Percentiles rank a stretch among this genome's conserved stretches.
phyloP scores from a whole-genome alignment of 1,284 basidiomycete species.

The Ganoderma lucidum region DNA sequence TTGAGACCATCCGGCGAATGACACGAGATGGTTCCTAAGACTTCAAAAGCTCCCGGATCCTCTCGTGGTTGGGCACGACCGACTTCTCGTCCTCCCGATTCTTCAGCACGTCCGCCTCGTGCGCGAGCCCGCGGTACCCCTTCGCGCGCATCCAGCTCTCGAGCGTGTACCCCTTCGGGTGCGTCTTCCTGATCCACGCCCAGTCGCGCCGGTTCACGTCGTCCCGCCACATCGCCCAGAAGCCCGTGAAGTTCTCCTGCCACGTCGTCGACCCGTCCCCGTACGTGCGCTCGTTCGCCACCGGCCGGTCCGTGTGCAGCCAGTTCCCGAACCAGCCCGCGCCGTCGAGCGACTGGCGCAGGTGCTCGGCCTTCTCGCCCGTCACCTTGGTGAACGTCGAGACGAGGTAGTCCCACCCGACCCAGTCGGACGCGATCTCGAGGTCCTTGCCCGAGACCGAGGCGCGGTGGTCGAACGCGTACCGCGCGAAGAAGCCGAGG shows the following conservation, averaged over 20 bases:
- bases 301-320: constrained; percentile 37
- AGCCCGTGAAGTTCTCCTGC: constrained; percentile 49
- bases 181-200: constrained; percentile 47
- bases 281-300: constrained; percentile 17
- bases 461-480: constrained; percentile 52
- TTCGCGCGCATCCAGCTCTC: constrained; percentile 41
- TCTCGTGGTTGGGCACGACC: constrained; percentile 8
- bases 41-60: constrained; percentile 1
- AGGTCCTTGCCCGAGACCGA: constrained; percentile 51
- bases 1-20: background rate
- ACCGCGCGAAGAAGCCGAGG: constrained; percentile 46
- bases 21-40: background rate
- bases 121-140: constrained; percentile 22
- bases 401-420: constrained; percentile 52
- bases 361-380: constrained; percentile 43
- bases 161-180: constrained; percentile 43
- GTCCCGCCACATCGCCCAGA: constrained; percentile 51
- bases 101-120: constrained; percentile 23
- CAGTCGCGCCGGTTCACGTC: constrained; percentile 49
- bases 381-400: constrained; percentile 49
- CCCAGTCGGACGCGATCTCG: constrained; percentile 51
- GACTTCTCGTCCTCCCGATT: constrained; percentile 32
- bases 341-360: constrained; percentile 45
- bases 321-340: constrained; percentile 47
- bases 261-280: constrained; percentile 45